Base-by-base conservation (phyloP, 306 rosid genomes). In the Medicago ruthenica region DNA sequence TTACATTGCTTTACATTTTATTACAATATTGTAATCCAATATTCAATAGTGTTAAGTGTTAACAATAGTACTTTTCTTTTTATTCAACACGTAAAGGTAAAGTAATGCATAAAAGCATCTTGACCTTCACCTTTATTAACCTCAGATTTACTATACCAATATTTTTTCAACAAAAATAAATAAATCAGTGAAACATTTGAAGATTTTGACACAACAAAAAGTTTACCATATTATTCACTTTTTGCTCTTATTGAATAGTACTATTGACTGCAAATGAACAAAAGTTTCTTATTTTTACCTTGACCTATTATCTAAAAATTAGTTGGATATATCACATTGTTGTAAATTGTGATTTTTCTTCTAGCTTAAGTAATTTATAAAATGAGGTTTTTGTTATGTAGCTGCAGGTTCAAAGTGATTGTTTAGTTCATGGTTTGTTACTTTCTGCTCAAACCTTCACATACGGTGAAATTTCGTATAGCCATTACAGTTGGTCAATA, bases 51-150 rank as follows among this genome's bases (percentile, higher is more conserved):
- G 68, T 36, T 36, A 53, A 53, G n/a, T 15, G 4, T 12, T 71
- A 69, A 63, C 55, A 71, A 54, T 73, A 53, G 84, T 50, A 75
- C 79, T 70, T 82, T 84, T 20, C 82, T 86, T 76, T 91, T 88
- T 73, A 77, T 84, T 84, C 86, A 71, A 71, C 89, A 85, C 86
- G 90, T 80, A 86, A 93, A 90, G 90, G 68, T 67, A 86, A 93
- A 93, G 97, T 76, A 61, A 61, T 83, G 82, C 58, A 82, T 34
- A 67, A 86, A 88, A 89, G 89, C 79, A 85, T 73, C 84, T 87
- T 81, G 87, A 72, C 79, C 84, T 82, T 82, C 87, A 81, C 85
- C 91, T 87, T 85, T 80, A 79, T 80, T 83, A 86, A 85, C 76
- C 82, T 76, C 76, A 75, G 31, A 42, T 70, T 65, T 79, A 57